These are phyloP conservation scores for Gossypium lobatum DNA, from an alignment of 441 rosid genomes.

Conservation along the genomic window DNA sequence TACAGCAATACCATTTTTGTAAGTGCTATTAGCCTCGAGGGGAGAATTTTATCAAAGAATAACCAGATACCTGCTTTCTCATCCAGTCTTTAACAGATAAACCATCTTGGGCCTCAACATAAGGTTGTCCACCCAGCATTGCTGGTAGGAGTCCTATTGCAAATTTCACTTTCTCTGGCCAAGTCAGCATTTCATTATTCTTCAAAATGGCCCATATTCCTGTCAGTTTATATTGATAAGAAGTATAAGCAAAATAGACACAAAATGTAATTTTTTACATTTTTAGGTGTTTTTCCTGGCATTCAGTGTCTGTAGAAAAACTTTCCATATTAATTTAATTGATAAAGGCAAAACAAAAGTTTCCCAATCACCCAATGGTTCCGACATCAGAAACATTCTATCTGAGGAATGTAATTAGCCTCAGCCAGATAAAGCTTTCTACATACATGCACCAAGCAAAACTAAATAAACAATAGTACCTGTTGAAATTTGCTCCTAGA, in stretches of 20 bases:
- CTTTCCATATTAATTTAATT: neutral
- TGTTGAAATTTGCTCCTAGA: neutral
- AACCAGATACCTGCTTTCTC: constrained; percentile 61
- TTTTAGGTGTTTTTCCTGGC: neutral
- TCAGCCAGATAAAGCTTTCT: neutral
- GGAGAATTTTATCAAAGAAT: constrained; percentile 9
- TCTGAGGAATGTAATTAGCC: neutral
- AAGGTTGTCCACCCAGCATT: constrained; percentile 81
- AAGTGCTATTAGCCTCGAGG: neutral
- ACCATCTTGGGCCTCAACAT: constrained; percentile 97
- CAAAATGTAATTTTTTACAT: neutral
- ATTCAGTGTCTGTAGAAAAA: neutral
- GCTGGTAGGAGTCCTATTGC: constrained; percentile 95
- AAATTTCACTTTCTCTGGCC: constrained; percentile 95
- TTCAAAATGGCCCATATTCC: constrained; percentile 87
- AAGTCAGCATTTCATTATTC: constrained; percentile 90
- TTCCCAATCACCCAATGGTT: neutral
- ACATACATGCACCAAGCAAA: neutral
- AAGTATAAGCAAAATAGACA: neutral
- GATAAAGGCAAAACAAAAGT: neutral
- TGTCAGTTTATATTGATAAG: constrained; percentile 20
- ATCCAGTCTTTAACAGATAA: constrained; percentile 81
- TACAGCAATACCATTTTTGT: neutral
- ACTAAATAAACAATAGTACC: neutral
- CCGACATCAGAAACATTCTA: neutral